Percentiles rank a stretch among this genome's conserved stretches.
These are phyloP conservation scores for Blastobotrys peoriensis DNA, from an alignment of 805 yeast genomes.

Conservation along the genomic window DNA sequence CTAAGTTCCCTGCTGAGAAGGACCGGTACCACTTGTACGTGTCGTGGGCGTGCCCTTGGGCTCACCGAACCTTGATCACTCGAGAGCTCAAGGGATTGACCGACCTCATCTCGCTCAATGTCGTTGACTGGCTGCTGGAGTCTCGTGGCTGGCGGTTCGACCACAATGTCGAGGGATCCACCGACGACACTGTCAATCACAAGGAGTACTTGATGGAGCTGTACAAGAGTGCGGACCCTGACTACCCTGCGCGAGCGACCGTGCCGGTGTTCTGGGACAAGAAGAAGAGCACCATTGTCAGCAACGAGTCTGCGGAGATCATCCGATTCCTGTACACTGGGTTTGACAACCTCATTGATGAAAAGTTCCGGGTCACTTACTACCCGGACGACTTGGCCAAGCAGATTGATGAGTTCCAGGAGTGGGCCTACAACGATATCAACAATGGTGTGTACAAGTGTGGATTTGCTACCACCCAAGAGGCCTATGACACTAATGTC, in stretches of 20 bases:
- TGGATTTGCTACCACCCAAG: conserved; percentile 83
- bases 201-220: conserved; percentile 58
- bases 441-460: conserved; percentile 92
- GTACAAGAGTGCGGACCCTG: conserved; percentile 68
- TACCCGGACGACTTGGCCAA: conserved; percentile 51
- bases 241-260: conserved; percentile 77
- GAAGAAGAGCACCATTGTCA: conserved; percentile 75
- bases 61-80: conserved; percentile 74
- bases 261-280: conserved; percentile 94
- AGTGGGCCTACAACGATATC: conserved; percentile 76
- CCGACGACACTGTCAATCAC: conserved; percentile 57
- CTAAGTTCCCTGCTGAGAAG: conserved; percentile 65
- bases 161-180: conserved; percentile 42
- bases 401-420: conserved; percentile 70
- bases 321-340: conserved; percentile 76
- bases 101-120: conserved; percentile 46
- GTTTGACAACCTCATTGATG: conserved; percentile 45
- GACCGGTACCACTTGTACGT: conserved; percentile 84
- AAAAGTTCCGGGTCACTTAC: conserved; percentile 49
- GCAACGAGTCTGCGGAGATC: conserved; percentile 86
- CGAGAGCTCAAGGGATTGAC: conserved; percentile 67
- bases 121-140: conserved; percentile 90
- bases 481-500: conserved; percentile 69
- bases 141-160: conserved; percentile 81
- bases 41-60: conserved; percentile 94